These are phyloP conservation scores for Liquidambar formosana DNA, from an alignment of 164 flowering plant species.

Conservation along the genomic window DNA sequence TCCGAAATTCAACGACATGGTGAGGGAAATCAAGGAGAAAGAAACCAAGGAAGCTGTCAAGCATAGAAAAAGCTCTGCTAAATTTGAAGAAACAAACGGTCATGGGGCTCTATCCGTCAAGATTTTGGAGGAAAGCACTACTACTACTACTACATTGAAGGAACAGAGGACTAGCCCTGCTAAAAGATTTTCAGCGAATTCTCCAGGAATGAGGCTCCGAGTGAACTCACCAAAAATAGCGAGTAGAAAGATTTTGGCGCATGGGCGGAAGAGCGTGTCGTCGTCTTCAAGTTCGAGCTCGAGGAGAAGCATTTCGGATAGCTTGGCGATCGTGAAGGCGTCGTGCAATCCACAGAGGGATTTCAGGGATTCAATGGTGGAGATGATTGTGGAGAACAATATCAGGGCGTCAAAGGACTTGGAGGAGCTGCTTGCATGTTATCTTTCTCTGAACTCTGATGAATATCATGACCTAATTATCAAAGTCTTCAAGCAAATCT, in stretches of 20 bases:
- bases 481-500: slow-evolving; percentile 75
- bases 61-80: slow-evolving; percentile 11
- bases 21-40: slow-evolving; percentile 11
- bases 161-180: slow-evolving; percentile 16
- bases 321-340: slow-evolving; percentile 71
- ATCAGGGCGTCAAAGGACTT: slow-evolving; percentile 62
- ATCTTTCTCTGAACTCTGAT: slow-evolving; percentile 68
- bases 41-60: too few species aligned
- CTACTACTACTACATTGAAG: neutral
- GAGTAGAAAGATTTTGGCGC: slow-evolving; percentile 26
- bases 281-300: slow-evolving; percentile 16
- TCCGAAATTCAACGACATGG: slow-evolving; percentile 4
- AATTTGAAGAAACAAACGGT: neutral
- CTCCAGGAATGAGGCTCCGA: slow-evolving; percentile 46
- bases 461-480: slow-evolving; percentile 82
- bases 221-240: slow-evolving; percentile 58
- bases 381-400: slow-evolving; percentile 81
- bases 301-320: slow-evolving; percentile 46
- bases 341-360: slow-evolving; percentile 70
- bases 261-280: slow-evolving; percentile 28
- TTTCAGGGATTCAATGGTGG: slow-evolving; percentile 89
- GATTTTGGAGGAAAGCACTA: slow-evolving; percentile 6
- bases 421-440: slow-evolving; percentile 90
- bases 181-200: slow-evolving; percentile 10
- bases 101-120: slow-evolving; percentile 10